Percentiles rank a stretch among this genome's conserved stretches.
phyloP scores from a whole-genome alignment of 768 basidiomycete genomes.

The Russula compacta region DNA sequence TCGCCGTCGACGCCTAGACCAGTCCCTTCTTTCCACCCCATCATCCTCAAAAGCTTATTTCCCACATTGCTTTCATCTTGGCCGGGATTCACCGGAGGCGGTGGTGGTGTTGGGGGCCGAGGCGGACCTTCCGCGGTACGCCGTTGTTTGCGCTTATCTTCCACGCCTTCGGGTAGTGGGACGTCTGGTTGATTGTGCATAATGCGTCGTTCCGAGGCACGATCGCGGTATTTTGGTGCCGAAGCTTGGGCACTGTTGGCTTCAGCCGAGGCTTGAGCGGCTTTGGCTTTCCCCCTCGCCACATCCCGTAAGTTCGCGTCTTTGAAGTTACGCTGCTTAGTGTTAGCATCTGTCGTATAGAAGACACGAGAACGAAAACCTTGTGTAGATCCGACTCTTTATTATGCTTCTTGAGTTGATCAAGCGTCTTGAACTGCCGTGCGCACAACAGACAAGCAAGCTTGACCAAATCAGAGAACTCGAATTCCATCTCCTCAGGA shows the following conservation, averaged over 20 bases:
- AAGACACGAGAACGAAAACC: conserved; percentile 34
- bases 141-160: conserved; percentile 35
- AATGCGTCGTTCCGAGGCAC: conserved; percentile 83
- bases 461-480: conserved; percentile 68
- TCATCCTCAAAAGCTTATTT: conserved; percentile 90
- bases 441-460: conserved; percentile 86
- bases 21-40: conserved; percentile 93
- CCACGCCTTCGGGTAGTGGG: conserved; percentile 51
- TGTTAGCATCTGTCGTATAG: not conserved
- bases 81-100: conserved; percentile 57
- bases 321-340: conserved; percentile 72
- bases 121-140: conserved; percentile 52
- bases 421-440: conserved; percentile 82
- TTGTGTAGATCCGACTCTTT: conserved; percentile 94
- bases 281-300: conserved; percentile 57
- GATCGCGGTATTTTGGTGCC: conserved; percentile 86
- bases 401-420: conserved; percentile 83
- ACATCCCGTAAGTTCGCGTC: conserved; percentile 63
- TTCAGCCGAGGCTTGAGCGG: conserved; percentile 32
- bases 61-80: conserved; percentile 83
- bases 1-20: conserved; percentile 78
- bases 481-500: conserved; percentile 55
- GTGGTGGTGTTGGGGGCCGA: conserved; percentile 51
- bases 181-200: conserved; percentile 89
- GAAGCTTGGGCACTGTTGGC: conserved; percentile 23